phyloP scores from a whole-genome alignment of 2,329 filamentous ascomycete species.

The Penicillium sp. region DNA sequence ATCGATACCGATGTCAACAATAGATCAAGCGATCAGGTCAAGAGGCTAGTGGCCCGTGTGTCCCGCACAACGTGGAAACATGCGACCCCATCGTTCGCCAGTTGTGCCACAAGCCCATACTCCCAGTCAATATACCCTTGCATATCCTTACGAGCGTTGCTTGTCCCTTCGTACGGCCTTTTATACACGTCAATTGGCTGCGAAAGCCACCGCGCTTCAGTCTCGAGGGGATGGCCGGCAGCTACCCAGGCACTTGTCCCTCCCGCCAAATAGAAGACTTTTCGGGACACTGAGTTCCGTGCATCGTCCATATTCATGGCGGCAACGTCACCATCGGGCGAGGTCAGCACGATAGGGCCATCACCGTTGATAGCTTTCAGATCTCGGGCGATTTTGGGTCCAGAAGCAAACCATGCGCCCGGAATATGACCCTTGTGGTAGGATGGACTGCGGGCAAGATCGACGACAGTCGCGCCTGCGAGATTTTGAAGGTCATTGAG shows the following conservation, averaged over 20 bases:
- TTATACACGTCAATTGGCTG: constrained; percentile 35
- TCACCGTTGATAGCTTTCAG: constrained; percentile 13
- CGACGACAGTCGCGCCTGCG: constrained; percentile 20
- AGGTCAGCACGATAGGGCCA: constrained; percentile 29
- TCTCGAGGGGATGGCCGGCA: constrained; percentile 22
- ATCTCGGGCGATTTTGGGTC: constrained; percentile 31
- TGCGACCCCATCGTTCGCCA: constrained; percentile 30
- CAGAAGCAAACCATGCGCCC: constrained; percentile 32
- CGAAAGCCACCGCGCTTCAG: constrained; percentile 29
- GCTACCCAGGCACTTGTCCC: constrained; percentile 29
- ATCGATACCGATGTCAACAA: no score
- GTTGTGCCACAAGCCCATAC: constrained; percentile 31
- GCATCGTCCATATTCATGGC: constrained; percentile 11
- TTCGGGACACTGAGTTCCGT: not conserved
- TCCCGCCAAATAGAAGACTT: constrained; percentile 22
- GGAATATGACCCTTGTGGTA: constrained; percentile 33
- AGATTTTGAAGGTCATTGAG: constrained; percentile 15
- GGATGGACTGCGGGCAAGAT: constrained; percentile 30
- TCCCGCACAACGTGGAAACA: constrained; percentile 25
- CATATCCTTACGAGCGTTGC: constrained; percentile 30
- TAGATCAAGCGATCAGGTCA: no score
- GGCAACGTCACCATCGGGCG: constrained; percentile 14
- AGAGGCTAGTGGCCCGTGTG: not conserved
- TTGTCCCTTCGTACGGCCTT: constrained; percentile 33
- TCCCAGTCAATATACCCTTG: constrained; percentile 36